Percentiles rank a stretch among this genome's conserved stretches.
Conservation (phyloP, 2,329 filamentous ascomycete genomes). For the Exophiala bonariae region DNA sequence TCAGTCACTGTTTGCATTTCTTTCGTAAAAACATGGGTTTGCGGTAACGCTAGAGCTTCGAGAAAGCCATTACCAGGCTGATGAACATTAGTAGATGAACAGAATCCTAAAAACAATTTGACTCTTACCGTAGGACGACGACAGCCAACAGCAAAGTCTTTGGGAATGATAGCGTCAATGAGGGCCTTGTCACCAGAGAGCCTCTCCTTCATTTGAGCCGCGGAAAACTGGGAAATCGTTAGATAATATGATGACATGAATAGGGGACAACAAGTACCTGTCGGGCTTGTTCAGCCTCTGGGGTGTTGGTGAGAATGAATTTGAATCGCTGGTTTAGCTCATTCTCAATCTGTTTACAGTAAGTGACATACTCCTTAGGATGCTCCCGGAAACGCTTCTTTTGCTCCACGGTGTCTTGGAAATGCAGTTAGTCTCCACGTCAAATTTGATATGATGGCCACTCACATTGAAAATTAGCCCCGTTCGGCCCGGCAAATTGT, state of each 20-base stretch:
- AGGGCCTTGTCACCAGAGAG: too few relatives aligned
- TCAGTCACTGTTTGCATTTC: constrained; percentile 4
- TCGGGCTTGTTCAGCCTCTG: constrained; percentile 2
- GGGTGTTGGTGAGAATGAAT: constrained; percentile 11
- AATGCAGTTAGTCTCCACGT: constrained; percentile 26
- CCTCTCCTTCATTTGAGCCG: too few relatives aligned
- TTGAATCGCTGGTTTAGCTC: constrained; percentile 28
- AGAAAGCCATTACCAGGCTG: constrained; percentile 45
- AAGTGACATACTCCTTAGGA: constrained; percentile 26
- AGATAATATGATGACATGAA: too few relatives aligned
- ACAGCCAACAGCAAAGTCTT: too few relatives aligned
- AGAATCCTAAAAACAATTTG: too few relatives aligned
- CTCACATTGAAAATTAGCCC: constrained; percentile 36
- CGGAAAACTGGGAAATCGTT: too few relatives aligned
- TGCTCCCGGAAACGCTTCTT: constrained; percentile 17
- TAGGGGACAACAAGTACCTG: background rate
- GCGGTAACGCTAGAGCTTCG: constrained; percentile 31
- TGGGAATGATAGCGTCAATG: too few relatives aligned
- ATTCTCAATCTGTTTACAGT: constrained; percentile 33
- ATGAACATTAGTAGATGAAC: too few relatives aligned
- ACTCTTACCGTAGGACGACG: too few relatives aligned
- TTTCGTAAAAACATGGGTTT: constrained; percentile 21
- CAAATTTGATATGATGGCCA: constrained; percentile 29
- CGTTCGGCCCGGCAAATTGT: constrained; percentile 22
- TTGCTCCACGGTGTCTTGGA: constrained; percentile 29